Percentiles rank a stretch among this genome's conserved stretches.
These are phyloP conservation scores for Backusella mclennaniae DNA, from an alignment of 192 early-diverging fungal species.

Conservation along the genomic window DNA sequence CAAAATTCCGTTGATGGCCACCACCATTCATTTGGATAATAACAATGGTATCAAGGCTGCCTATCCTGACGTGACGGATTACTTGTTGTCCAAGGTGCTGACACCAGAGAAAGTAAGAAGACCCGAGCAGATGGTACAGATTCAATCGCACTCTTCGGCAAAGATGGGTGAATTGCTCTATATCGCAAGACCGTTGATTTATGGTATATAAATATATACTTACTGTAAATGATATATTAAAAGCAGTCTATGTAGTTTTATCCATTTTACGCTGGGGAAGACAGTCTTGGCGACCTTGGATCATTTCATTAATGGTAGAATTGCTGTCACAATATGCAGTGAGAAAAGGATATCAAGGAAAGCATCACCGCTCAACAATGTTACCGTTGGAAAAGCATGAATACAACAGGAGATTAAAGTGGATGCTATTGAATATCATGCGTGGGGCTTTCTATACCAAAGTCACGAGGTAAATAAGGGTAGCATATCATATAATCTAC, in stretches of 20 bases:
- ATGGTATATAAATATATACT: constrained; percentile 46
- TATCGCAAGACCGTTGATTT: constrained; percentile 81
- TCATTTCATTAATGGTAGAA: constrained; percentile 80
- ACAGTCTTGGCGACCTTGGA: constrained; percentile 80
- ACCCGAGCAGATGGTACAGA: constrained; percentile 67
- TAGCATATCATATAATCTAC: not conserved
- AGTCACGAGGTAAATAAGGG: constrained; percentile 66
- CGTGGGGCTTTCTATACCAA: constrained; percentile 78
- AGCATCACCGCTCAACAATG: constrained; percentile 18
- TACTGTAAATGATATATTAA: not conserved
- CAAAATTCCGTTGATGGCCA: not conserved
- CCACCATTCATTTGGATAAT: constrained; percentile 9
- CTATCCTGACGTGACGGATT: constrained; percentile 44
- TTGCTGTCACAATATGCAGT: constrained; percentile 45
- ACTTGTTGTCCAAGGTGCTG: constrained; percentile 49
- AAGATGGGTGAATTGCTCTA: constrained; percentile 71
- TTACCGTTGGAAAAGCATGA: constrained; percentile 78
- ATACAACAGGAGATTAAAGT: constrained; percentile 63
- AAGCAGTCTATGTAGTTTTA: constrained; percentile 46
- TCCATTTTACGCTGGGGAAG: constrained; percentile 71
- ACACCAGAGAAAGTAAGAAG: constrained; percentile 63
- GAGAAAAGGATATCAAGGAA: not conserved
- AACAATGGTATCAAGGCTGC: not conserved
- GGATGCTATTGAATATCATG: constrained; percentile 79
- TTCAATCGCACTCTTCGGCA: constrained; percentile 33